These are phyloP conservation scores for Nitzschia sp. DNA, from an alignment of 108 stramenopile genomes.

Conservation along the genomic window DNA sequence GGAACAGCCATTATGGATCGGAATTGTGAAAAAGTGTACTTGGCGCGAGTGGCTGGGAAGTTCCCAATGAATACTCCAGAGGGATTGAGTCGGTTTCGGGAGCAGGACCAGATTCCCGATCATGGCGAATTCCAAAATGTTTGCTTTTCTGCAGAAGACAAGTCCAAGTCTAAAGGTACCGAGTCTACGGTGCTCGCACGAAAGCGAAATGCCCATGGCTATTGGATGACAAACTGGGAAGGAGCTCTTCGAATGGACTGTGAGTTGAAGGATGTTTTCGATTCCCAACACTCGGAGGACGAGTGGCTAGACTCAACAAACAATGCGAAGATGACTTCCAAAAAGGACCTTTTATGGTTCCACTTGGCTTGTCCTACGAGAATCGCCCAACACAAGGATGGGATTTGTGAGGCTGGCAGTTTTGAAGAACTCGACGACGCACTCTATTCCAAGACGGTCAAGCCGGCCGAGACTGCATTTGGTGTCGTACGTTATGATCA, in stretches of 20 bases:
- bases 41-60: slow-evolving; percentile 72
- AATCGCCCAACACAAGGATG: slow-evolving; percentile 72
- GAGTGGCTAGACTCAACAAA: slow-evolving; percentile 24
- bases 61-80: slow-evolving; percentile 55
- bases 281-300: slow-evolving; percentile 6
- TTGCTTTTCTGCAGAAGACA: no score
- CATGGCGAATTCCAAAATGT: slow-evolving; percentile 36
- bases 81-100: not conserved
- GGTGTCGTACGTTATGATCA: slow-evolving; percentile 68
- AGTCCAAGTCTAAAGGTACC: not conserved
- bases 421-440: slow-evolving; percentile 57
- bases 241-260: slow-evolving; percentile 19
- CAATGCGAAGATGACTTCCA: not conserved
- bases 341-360: slow-evolving; percentile 44
- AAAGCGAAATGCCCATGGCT: slow-evolving; percentile 43
- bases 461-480: slow-evolving; percentile 81
- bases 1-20: slow-evolving; percentile 68
- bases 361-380: slow-evolving; percentile 78
- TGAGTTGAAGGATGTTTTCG: slow-evolving; percentile 12
- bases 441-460: slow-evolving; percentile 57
- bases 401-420: slow-evolving; percentile 74
- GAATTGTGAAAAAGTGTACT: slow-evolving; percentile 74
- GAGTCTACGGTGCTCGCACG: not conserved
- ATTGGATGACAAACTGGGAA: slow-evolving; percentile 49
- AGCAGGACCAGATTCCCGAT: slow-evolving; percentile 19